Conservation (phyloP, 768 basidiomycete species). For the Pleurotus tuber-regium region DNA sequence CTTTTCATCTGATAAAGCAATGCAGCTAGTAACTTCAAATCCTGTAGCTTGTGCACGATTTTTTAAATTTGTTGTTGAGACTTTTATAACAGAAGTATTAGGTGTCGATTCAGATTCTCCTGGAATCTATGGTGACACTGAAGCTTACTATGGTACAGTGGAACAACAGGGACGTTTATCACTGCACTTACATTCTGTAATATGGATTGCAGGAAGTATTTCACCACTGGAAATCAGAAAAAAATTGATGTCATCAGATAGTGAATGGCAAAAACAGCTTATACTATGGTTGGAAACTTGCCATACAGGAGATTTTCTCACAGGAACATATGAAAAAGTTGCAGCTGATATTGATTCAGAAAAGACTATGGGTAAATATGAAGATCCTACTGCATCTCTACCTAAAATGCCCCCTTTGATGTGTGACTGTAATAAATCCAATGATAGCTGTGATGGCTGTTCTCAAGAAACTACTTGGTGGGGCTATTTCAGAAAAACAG, state of each 20-base stretch:
- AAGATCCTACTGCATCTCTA: conserved; percentile 21
- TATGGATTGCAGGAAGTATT: background rate
- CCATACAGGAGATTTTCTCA: conserved; percentile 29
- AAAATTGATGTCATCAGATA: background rate
- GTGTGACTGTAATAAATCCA: conserved; percentile 9
- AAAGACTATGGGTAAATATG: conserved; percentile 10
- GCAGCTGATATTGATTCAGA: background rate
- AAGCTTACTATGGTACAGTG: background rate
- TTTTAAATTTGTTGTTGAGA: background rate
- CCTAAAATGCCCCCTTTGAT: conserved; percentile 19
- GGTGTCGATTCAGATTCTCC: background rate
- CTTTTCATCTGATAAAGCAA: background rate
- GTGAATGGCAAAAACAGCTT: conserved; percentile 16
- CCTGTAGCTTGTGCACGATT: too few species aligned
- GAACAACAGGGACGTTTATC: background rate
- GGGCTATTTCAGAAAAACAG: conserved; percentile 13
- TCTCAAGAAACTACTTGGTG: conserved; percentile 11
- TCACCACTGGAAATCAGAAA: background rate
- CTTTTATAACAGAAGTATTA: background rate
- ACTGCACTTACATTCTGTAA: too few species aligned
- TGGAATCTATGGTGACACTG: background rate
- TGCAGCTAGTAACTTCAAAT: background rate
- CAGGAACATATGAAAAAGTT: conserved; percentile 19
- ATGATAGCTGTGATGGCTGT: conserved; percentile 22
- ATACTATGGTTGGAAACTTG: conserved; percentile 29